phyloP scores from a whole-genome alignment of 169 alveolate genomes.

The Besnoitia besnoiti region DNA sequence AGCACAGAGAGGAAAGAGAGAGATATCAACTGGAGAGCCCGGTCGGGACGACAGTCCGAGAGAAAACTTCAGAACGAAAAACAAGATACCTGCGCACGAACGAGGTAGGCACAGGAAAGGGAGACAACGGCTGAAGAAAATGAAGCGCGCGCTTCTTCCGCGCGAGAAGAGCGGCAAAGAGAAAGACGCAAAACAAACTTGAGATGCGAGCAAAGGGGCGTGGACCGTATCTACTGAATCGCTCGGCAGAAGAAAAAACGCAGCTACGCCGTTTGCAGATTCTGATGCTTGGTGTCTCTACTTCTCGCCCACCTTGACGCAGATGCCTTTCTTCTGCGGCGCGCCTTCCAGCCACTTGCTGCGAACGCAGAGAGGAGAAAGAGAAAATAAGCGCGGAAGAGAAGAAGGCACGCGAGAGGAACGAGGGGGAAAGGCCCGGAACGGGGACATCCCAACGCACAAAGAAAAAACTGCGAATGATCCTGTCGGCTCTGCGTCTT shows the following conservation, averaged over 20 bases:
- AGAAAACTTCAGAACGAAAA: not conserved
- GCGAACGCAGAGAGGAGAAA: not conserved
- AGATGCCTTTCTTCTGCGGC: conserved; percentile 52
- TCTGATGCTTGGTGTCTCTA: too few species aligned
- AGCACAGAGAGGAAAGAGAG: not conserved
- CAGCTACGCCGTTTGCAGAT: too few species aligned
- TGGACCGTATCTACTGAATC: too few species aligned
- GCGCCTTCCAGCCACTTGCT: conserved; percentile 62
- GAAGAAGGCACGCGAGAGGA: not conserved
- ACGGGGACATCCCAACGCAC: not conserved
- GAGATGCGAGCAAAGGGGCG: too few species aligned
- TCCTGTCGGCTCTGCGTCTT: too few species aligned
- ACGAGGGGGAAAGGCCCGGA: not conserved
- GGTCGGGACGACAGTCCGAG: not conserved
- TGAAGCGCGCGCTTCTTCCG: too few species aligned
- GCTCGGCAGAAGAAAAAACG: too few species aligned
- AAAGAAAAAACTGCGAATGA: too few species aligned
- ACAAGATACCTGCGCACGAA: not conserved
- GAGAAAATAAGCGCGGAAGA: not conserved
- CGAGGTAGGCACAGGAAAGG: not conserved
- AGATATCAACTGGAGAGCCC: too few species aligned
- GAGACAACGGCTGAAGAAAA: not conserved
- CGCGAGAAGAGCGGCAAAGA: too few species aligned
- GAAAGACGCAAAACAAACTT: too few species aligned
- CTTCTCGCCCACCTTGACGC: conserved; percentile 56